Conservation (phyloP, 2,329 filamentous ascomycete species). For the Sclerotinia glacialis region DNA sequence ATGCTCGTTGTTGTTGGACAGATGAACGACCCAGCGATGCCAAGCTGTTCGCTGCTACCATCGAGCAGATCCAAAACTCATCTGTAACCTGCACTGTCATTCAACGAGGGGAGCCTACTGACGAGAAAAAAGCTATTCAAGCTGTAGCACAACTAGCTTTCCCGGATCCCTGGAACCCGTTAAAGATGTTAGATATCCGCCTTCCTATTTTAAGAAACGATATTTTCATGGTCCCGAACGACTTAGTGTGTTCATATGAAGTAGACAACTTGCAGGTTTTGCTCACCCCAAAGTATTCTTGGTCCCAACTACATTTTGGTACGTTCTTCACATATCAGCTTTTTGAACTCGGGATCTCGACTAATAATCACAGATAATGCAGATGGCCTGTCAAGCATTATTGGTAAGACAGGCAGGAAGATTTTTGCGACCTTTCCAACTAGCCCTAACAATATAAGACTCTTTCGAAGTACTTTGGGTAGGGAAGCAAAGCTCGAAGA, state of each 20-base stretch:
- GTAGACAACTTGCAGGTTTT: background rate
- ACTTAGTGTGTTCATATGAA: background rate
- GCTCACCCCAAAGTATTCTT: background rate
- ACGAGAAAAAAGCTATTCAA: background rate
- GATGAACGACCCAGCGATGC: background rate
- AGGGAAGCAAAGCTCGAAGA: background rate
- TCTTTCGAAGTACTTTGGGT: background rate
- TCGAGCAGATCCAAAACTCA: background rate
- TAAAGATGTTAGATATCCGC: background rate
- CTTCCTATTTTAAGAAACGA: background rate
- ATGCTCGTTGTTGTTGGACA: background rate
- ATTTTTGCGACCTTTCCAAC: conserved; percentile 1
- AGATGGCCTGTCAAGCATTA: background rate
- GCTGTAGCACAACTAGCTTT: background rate
- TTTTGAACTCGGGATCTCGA: background rate
- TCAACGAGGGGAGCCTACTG: background rate
- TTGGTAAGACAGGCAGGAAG: background rate
- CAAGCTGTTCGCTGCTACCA: background rate
- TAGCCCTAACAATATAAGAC: conserved; percentile 1
- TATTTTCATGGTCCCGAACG: background rate
- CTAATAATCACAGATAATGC: background rate
- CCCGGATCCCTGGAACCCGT: background rate
- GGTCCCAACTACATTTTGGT: background rate
- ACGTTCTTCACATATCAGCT: background rate
- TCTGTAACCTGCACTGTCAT: background rate